Conservation (phyloP, 1,284 basidiomycete species). For the Uromyces viciae-fabae region DNA sequence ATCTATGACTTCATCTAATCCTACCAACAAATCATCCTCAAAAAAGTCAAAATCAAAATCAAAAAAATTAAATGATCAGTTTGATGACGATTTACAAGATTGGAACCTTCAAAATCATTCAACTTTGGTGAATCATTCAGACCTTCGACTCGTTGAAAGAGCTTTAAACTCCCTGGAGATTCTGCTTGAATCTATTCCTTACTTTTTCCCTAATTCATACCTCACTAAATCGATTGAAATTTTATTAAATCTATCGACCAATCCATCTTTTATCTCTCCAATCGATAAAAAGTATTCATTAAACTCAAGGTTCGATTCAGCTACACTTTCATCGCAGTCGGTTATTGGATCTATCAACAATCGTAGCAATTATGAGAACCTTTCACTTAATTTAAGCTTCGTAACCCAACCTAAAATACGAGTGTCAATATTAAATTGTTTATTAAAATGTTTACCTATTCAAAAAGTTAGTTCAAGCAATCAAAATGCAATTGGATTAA, state of each 20-base stretch:
- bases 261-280: constrained; percentile 11
- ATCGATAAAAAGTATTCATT: neutral
- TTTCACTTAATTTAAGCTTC: neutral
- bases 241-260: neutral
- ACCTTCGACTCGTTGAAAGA: constrained; percentile 2
- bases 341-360: neutral
- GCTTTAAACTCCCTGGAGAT: constrained; percentile 28
- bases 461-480: neutral
- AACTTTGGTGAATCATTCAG: neutral
- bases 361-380: neutral
- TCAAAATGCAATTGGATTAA: constrained; percentile 4
- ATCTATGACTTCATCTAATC: neutral
- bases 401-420: neutral
- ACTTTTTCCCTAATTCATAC: constrained; percentile 21
- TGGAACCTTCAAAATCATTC: neutral
- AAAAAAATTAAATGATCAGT: neutral
- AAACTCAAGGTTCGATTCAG: no score
- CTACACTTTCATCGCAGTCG: no score
- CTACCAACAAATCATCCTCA: neutral
- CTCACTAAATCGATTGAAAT: neutral
- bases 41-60: constrained; percentile 15
- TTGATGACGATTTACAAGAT: neutral
- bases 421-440: neutral
- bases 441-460: neutral
- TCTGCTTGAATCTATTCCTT: constrained; percentile 2